These are phyloP conservation scores for Ascochyta viciae-villosae DNA, from an alignment of 2,329 filamentous ascomycete genomes.

Conservation along the genomic window DNA sequence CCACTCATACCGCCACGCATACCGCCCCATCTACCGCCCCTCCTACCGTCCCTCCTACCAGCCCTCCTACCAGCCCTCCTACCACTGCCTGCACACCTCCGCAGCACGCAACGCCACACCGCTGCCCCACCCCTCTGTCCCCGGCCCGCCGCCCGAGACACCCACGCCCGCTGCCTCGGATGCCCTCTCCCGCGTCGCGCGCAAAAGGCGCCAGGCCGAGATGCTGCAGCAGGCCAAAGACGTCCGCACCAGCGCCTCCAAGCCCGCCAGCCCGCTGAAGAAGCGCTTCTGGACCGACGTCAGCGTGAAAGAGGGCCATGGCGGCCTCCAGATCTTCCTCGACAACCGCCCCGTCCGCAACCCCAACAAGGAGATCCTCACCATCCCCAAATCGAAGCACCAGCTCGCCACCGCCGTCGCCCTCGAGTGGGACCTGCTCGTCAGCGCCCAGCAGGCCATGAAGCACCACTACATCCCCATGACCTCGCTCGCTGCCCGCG, in stretches of 20 bases:
- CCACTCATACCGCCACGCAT: constrained; percentile 19
- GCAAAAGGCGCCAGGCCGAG: constrained; percentile 60
- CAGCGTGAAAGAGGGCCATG: constrained; percentile 65
- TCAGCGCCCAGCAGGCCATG: constrained; percentile 81
- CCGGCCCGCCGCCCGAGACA: constrained; percentile 66
- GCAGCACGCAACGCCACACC: constrained; percentile 59
- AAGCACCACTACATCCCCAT: constrained; percentile 89
- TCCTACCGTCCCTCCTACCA: constrained; percentile 15
- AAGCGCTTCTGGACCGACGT: constrained; percentile 93
- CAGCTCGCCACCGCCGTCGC: constrained; percentile 86
- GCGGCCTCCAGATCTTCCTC: constrained; percentile 72
- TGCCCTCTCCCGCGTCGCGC: constrained; percentile 56
- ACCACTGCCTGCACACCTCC: constrained; percentile 51
- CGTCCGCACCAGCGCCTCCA: constrained; percentile 50
- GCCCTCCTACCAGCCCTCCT: no score
- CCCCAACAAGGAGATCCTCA: constrained; percentile 73
- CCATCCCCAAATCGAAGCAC: constrained; percentile 75
- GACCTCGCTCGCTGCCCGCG: constrained; percentile 83
- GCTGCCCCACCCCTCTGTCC: constrained; percentile 63
- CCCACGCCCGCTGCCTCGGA: constrained; percentile 59
- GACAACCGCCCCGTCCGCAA: constrained; percentile 82
- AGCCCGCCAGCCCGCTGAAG: constrained; percentile 60
- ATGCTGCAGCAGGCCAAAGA: constrained; percentile 56
- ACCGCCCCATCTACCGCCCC: constrained; percentile 24
- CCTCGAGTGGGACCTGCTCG: constrained; percentile 89